Base-by-base conservation (phyloP, 106 monocot species). In the Amphibolis antarctica region DNA sequence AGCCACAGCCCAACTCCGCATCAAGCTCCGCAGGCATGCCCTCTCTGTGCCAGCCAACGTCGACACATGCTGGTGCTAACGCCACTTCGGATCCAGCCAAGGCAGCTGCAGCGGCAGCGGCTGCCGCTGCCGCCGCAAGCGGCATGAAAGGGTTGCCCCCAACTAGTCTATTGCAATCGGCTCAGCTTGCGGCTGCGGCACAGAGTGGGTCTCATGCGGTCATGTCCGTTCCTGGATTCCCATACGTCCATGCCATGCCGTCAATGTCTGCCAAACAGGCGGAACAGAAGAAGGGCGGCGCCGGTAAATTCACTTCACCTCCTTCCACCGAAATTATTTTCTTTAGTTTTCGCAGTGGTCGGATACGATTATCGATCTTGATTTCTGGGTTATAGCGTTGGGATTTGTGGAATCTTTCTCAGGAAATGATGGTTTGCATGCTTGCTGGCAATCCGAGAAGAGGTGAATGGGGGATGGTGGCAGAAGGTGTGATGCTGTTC, bases 381-480 rank as follows among this genome's bases (percentile, higher is more conserved):
- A n/a, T n/a, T n/a, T 14, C 14, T 9, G 11, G 52, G 11, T 52
- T 66, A 10, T 66, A 11, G n/a, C 7, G 31, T 30, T 5, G 22
- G 6, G 46, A 4, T 21, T 12, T 26, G 46, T 64, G 48, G 46
- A 44, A 24, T 28, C 27, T 36, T 66, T 30, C 31, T 66, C 70
- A 82, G 82, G 82, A 46, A 77, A 60, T 74, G 77, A 82, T 21
- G 78, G 50, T 71, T 26, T 74, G 57, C 70, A 74, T 69, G 66
- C 66, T 21, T 74, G 77, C 47, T 78, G 82, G 82, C 77, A 82
- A 59, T 71, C 74, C 50, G 77, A 82, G 47, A 82, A 78, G 71
- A 65, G 77, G 76, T 77, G 63, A 63, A 42, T 30, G 18, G 15
- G 23, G 28, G 28, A 61, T 61, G 61, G 24, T 55, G 54, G 61